Base-by-base conservation (phyloP, 805 yeast genomes). In the Suhomyces xylopsoci region DNA sequence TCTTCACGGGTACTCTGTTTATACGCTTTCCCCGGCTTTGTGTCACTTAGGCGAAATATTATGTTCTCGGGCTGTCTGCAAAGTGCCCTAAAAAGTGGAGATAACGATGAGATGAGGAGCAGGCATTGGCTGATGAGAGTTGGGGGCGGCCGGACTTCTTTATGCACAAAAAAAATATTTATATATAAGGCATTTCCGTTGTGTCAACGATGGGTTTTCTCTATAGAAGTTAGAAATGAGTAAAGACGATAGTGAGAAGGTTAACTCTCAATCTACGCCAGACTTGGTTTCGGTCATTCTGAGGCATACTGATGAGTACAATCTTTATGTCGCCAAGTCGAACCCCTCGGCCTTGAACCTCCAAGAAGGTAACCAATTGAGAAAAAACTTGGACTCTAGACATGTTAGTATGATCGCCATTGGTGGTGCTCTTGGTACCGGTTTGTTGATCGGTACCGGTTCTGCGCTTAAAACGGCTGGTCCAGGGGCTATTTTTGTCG, bases 401-500 rank as follows among this genome's bases (percentile, higher is more conserved):
- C 90, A 85, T 62, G 77, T 84, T 56, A 78, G 83, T 51, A 83
- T 86, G 87, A 83, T 86, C 63, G 87, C 94, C 57, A 82, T 89
- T 58, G 96, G 94, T 59, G 93, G 94, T 59, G 88, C 93, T 7
- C 70, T 88, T 49, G 94, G 94, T 51, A 87, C 94, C 1, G 96
- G 92, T 63, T 75, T 88, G 52, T 73, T 88, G 58, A 85, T 88
- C 58, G 90, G 92, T 61, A 85, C 92, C 2, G 90, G 91, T 52
- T 71, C 83, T 14, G 84, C 92, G 1, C 74, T 88, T 51, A 74
- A 78, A n/a, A 66, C 77, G 10, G 90, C 89, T 12, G 96, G 96
- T 7, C 93, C 87, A 2, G 87, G 78, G 25, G 73, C 83, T 49
- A 74, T 81, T 45, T 75, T 88, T 43, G 78, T 88, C 49, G 81